Conservation (phyloP, 305 asterid species). For the Plantago rigida region DNA sequence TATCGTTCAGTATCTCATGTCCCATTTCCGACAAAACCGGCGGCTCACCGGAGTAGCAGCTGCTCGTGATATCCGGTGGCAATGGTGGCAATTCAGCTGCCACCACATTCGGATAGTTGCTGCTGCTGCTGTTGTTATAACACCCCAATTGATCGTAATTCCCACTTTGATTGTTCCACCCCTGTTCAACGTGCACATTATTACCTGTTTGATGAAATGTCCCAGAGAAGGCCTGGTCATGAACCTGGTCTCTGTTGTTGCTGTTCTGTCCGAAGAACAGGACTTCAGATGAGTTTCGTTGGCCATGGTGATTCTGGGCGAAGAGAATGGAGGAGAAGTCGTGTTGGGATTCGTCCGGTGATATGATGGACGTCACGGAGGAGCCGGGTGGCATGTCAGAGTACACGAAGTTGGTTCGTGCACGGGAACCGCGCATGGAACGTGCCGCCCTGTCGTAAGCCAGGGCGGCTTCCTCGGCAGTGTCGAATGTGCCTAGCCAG, state of each 20-base stretch:
- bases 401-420: conserved; percentile 78
- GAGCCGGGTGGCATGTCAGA: conserved; percentile 88
- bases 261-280: conserved; percentile 28
- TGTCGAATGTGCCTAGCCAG: conserved; percentile 85
- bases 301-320: conserved; percentile 11
- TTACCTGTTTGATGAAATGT: not conserved
- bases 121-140: conserved; percentile 2
- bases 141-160: not conserved
- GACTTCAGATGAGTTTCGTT: not conserved
- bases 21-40: conserved; percentile 68
- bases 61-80: conserved; percentile 77
- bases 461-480: conserved; percentile 81
- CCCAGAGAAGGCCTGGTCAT: not conserved
- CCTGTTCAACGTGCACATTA: not conserved
- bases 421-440: conserved; percentile 66
- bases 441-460: conserved; percentile 83
- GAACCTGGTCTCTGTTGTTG: not conserved
- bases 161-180: conserved; percentile 6
- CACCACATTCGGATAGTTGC: not conserved
- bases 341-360: conserved; percentile 57
- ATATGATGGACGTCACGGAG: conserved; percentile 65
- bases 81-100: conserved; percentile 64
- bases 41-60: conserved; percentile 48
- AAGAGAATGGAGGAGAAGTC: conserved; percentile 37
- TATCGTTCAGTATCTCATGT: conserved; percentile 55